A percentile compares a stretch with the other conserved stretches of the same genome.
phyloP scores from a whole-genome alignment of 352 stramenopile species.

The Phytopythium kandeliae region DNA sequence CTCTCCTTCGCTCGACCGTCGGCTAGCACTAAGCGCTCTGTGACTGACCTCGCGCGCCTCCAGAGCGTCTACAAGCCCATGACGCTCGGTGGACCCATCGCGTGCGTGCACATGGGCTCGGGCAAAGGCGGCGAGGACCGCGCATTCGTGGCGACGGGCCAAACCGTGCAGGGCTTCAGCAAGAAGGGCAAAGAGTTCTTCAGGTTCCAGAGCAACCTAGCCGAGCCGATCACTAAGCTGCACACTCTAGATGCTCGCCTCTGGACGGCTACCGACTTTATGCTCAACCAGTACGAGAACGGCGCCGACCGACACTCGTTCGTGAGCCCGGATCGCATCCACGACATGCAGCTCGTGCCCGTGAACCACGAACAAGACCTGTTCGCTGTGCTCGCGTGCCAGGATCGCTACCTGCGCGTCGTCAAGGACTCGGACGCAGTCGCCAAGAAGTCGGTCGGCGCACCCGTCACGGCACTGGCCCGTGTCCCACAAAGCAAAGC shows the following conservation, averaged over 20 bases:
- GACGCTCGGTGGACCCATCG: constrained; percentile 43
- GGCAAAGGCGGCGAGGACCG: constrained; percentile 73
- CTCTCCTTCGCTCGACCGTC: no score
- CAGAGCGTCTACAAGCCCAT: constrained; percentile 67
- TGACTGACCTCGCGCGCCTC: no score
- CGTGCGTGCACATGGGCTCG: constrained; percentile 64
- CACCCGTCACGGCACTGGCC: constrained; percentile 46
- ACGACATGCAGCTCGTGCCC: constrained; percentile 59
- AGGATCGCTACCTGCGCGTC: constrained; percentile 65
- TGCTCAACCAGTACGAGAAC: constrained; percentile 82
- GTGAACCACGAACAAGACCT: constrained; percentile 62
- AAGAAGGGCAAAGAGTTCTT: constrained; percentile 88
- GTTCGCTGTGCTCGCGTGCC: constrained; percentile 57
- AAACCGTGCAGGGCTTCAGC: constrained; percentile 68
- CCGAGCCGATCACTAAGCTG: constrained; percentile 73
- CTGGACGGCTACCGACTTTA: constrained; percentile 71
- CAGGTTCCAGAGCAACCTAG: constrained; percentile 83
- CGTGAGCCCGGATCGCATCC: constrained; percentile 75
- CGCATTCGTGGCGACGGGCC: constrained; percentile 58
- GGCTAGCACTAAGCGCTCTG: no score
- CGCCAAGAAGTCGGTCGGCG: constrained; percentile 53
- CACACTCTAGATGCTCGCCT: constrained; percentile 62
- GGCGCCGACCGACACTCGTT: constrained; percentile 73
- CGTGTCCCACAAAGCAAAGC: constrained; percentile 18
- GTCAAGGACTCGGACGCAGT: constrained; percentile 52